A percentile compares a stretch with the other conserved stretches of the same genome.
Conservation (phyloP, 371 early-diverging fungal species). For the Actinomortierella ambigua region DNA sequence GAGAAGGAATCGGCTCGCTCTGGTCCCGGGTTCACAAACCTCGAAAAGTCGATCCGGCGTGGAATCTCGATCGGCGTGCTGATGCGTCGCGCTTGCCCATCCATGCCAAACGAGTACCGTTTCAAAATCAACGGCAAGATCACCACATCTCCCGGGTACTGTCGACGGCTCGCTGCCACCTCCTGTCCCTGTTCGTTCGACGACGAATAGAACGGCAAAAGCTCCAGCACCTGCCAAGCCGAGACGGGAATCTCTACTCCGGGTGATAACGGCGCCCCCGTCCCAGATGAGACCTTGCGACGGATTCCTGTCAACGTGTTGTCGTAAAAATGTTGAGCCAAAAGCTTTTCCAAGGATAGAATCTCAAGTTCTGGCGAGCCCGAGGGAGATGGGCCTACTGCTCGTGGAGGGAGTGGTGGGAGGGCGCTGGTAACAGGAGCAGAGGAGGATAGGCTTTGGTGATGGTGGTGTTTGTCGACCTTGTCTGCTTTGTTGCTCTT, state of each 20-base stretch:
- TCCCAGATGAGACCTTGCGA: constrained; percentile 37
- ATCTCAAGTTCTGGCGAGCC: constrained; percentile 13
- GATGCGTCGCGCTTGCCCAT: constrained; percentile 47
- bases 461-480: not conserved
- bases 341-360: constrained; percentile 46
- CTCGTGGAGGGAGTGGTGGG: no score
- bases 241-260: constrained; percentile 50
- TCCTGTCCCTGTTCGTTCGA: constrained; percentile 59
- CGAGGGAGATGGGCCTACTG: not conserved
- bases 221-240: constrained; percentile 64
- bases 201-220: constrained; percentile 63
- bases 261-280: constrained; percentile 39
- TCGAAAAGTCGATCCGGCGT: constrained; percentile 52
- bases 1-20: constrained; percentile 6
- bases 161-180: constrained; percentile 49
- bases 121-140: constrained; percentile 62
- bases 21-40: constrained; percentile 50
- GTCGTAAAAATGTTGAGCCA: constrained; percentile 48
- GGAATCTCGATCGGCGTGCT: constrained; percentile 53
- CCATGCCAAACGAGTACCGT: constrained; percentile 52
- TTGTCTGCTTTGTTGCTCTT: no score
- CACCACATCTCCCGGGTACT: constrained; percentile 56
- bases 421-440: no score
- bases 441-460: not conserved
- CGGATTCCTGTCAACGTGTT: constrained; percentile 49